Conservation (phyloP, 495 filamentous ascomycete genomes). For the Trichoderma parareesei region DNA sequence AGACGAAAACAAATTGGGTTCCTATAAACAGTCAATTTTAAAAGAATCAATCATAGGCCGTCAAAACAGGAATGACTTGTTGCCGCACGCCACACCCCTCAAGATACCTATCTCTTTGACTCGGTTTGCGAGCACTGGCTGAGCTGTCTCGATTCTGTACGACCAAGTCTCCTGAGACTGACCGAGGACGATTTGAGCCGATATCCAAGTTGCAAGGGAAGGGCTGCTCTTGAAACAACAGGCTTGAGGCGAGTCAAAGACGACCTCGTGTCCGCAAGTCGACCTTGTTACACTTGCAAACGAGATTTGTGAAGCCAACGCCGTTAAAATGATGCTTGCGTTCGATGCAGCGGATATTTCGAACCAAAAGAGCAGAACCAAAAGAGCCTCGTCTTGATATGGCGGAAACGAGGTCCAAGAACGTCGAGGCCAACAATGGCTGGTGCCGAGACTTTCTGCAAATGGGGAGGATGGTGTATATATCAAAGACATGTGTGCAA, state of each 20-base stretch:
- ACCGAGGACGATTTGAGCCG: background rate
- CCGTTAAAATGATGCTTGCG: background rate
- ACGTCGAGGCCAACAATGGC: background rate
- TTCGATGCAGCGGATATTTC: background rate
- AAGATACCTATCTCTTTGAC: too few species aligned
- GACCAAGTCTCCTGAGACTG: too few species aligned
- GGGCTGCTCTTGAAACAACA: too few species aligned
- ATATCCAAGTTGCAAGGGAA: background rate
- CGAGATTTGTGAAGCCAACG: background rate
- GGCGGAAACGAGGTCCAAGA: background rate
- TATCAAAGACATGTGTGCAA: background rate
- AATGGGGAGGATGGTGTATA: background rate
- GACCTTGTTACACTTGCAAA: slow-evolving; percentile 8
- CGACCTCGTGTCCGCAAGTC: background rate
- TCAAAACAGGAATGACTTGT: background rate
- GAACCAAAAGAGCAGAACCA: background rate
- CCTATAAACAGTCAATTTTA: background rate
- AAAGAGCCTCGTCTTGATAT: background rate
- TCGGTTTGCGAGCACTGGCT: too few species aligned
- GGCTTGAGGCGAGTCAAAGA: background rate
- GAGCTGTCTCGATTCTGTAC: too few species aligned
- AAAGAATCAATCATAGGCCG: background rate
- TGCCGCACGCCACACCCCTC: background rate
- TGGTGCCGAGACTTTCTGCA: background rate
- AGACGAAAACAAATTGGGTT: background rate